These are phyloP conservation scores for Elaphomyces granulatus DNA, from an alignment of 495 filamentous ascomycete species.

Conservation along the genomic window DNA sequence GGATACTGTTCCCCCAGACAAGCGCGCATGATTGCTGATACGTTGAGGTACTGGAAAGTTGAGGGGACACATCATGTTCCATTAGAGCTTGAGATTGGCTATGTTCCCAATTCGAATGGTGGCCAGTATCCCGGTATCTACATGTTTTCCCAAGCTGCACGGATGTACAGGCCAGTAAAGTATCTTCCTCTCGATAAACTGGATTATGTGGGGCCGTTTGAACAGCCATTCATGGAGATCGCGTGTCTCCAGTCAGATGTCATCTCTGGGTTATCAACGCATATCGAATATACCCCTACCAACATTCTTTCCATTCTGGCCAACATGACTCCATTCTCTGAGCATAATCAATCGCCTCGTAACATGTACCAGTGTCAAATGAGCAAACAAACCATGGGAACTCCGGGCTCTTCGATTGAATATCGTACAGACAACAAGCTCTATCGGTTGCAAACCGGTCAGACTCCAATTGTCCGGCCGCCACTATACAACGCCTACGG, in stretches of 20 bases:
- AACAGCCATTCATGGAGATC: constrained; percentile 98
- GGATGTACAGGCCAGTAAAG: constrained; percentile 86
- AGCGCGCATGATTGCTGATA: constrained; percentile 64
- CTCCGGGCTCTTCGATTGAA: constrained; percentile 69
- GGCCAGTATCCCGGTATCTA: constrained; percentile 94
- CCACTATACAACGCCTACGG: constrained; percentile 92
- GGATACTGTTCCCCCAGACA: constrained; percentile 81
- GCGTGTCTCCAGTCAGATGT: constrained; percentile 75
- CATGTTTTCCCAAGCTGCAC: constrained; percentile 69
- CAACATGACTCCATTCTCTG: constrained; percentile 97
- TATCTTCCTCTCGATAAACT: constrained; percentile 72
- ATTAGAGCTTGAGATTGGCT: constrained; percentile 75
- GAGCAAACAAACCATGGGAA: constrained; percentile 99
- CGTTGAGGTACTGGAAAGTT: constrained; percentile 89
- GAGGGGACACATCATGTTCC: constrained; percentile 76
- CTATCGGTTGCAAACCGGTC: constrained; percentile 88
- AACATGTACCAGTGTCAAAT: constrained; percentile 99
- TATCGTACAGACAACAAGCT: constrained; percentile 95
- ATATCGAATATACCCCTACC: constrained; percentile 89
- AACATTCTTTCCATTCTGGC: constrained; percentile 96
- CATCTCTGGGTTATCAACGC: constrained; percentile 70
- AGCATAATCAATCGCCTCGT: constrained; percentile 96
- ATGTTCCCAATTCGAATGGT: constrained; percentile 68
- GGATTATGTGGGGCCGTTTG: constrained; percentile 82
- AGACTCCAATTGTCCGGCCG: constrained; percentile 85